phyloP scores from a whole-genome alignment of 305 asterid genomes.

The Fraxinus sp. region DNA sequence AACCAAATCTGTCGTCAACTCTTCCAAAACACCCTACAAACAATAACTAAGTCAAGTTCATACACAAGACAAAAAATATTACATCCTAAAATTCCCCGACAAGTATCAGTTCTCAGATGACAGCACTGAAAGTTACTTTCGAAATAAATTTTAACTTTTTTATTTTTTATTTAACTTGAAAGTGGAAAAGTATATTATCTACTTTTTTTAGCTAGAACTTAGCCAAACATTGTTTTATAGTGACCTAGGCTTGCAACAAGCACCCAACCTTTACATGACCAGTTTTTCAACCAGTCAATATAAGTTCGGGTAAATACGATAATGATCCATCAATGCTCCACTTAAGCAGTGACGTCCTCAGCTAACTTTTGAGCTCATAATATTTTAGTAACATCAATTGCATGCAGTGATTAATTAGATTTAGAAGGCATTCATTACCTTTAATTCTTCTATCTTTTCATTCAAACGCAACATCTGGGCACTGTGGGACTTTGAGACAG shows the following conservation, averaged over 20 bases:
- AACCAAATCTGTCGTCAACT: constrained; percentile 64
- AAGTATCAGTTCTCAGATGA: not conserved
- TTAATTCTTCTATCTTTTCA: constrained; percentile 79
- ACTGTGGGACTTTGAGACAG: constrained; percentile 81
- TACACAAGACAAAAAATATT: constrained; percentile 11
- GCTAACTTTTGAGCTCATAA: not conserved
- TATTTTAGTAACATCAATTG: not conserved
- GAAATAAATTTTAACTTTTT: not conserved
- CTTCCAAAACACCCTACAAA: constrained; percentile 63
- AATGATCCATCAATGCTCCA: not conserved
- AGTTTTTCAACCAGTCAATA: not conserved
- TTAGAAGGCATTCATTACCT: constrained; percentile 38
- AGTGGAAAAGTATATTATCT: not conserved
- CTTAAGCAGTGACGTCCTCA: not conserved
- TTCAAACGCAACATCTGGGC: constrained; percentile 77
- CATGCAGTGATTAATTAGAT: not conserved
- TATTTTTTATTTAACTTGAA: not conserved
- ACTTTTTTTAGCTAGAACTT: not conserved
- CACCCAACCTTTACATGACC: not conserved
- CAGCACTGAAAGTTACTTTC: not conserved
- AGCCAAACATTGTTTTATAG: not conserved
- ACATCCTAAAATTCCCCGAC: not conserved
- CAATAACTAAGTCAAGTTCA: constrained; percentile 10
- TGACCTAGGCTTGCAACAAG: not conserved
- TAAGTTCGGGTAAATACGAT: not conserved